A percentile compares a stretch with the other conserved stretches of the same genome.
phyloP scores from a whole-genome alignment of 495 filamentous ascomycete genomes.

The Penicillium atrosanguineum region DNA sequence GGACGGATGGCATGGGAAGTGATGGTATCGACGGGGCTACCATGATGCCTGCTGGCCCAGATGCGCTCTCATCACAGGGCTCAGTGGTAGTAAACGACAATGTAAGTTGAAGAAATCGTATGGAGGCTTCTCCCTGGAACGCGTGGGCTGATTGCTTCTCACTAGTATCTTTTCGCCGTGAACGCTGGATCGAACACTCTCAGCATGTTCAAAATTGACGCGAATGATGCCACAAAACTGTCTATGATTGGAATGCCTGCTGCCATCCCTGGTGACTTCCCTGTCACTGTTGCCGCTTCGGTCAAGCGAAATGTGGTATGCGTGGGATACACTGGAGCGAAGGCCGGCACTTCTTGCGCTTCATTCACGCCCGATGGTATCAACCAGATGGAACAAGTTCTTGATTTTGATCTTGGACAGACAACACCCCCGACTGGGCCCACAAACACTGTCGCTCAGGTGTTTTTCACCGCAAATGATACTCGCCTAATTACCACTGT shows the following conservation, averaged over 20 bases:
- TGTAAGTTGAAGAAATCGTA: conserved; percentile 27
- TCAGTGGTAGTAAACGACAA: conserved; percentile 46
- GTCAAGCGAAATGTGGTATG: conserved; percentile 47
- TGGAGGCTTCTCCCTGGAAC: too few relatives aligned
- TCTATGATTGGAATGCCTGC: conserved; percentile 41
- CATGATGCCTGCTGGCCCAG: conserved; percentile 41
- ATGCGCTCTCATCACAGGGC: conserved; percentile 52
- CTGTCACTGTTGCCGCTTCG: conserved; percentile 54
- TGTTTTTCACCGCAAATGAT: conserved; percentile 54
- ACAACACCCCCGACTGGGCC: conserved; percentile 51
- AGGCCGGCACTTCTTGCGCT: conserved; percentile 53
- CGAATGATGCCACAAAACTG: conserved; percentile 43
- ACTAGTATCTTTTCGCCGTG: conserved; percentile 49
- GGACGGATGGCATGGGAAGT: too few relatives aligned
- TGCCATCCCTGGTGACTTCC: conserved; percentile 52
- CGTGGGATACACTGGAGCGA: conserved; percentile 51
- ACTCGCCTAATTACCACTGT: conserved; percentile 50
- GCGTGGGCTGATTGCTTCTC: background rate
- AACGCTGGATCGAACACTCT: conserved; percentile 61
- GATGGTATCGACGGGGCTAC: conserved; percentile 25
- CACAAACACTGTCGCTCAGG: conserved; percentile 51
- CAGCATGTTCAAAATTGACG: conserved; percentile 51
- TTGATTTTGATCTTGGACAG: too few relatives aligned
- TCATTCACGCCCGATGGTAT: conserved; percentile 29
- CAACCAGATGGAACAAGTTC: conserved; percentile 27